Percentiles rank a stretch among this genome's conserved stretches.
phyloP scores from a whole-genome alignment of 2,329 filamentous ascomycete genomes.

The Microcyclosporella mali region DNA sequence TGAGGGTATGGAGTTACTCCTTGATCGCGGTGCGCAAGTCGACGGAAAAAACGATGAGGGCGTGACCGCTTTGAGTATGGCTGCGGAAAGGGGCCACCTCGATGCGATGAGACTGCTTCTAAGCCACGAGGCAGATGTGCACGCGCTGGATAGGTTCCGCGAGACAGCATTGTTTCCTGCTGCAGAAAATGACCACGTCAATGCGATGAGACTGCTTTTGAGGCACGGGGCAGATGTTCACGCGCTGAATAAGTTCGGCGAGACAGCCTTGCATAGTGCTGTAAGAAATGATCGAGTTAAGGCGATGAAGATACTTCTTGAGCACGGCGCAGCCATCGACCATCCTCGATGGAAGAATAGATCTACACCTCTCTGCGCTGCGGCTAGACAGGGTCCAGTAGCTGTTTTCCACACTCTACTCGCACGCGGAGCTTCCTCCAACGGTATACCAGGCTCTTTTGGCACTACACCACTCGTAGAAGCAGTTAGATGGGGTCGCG shows the following conservation, averaged over 20 bases:
- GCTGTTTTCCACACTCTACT: not conserved
- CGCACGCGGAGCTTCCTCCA: not conserved
- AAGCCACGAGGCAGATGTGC: too few relatives aligned
- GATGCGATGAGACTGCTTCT: too few relatives aligned
- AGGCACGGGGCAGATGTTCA: not conserved
- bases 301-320: not conserved
- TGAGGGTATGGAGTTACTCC: too few relatives aligned
- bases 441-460: not conserved
- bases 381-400: not conserved
- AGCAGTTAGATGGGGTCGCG: too few relatives aligned
- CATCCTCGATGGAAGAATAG: not conserved
- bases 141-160: too few relatives aligned
- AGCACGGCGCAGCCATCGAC: not conserved
- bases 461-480: not conserved
- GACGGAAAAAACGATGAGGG: too few relatives aligned
- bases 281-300: not conserved
- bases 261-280: not conserved
- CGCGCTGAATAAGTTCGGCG: not conserved
- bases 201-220: not conserved
- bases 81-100: too few relatives aligned
- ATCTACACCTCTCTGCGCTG: not conserved
- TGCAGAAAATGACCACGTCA: not conserved
- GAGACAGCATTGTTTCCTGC: not conserved
- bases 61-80: too few relatives aligned
- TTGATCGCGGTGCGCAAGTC: too few relatives aligned